phyloP scores from a whole-genome alignment of 345 rosid species.

The Turritis glabra region DNA sequence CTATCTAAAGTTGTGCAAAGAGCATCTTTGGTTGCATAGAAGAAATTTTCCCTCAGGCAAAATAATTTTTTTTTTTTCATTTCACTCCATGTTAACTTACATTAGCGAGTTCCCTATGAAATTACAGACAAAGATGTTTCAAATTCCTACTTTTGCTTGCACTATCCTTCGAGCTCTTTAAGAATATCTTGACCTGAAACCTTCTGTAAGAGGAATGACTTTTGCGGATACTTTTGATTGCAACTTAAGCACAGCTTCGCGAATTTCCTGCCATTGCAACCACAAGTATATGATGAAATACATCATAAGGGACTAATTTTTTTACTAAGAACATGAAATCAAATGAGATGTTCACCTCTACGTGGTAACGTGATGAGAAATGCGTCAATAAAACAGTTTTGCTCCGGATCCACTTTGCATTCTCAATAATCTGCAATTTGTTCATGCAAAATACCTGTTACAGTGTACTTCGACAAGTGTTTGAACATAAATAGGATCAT shows the following conservation, averaged over 20 bases:
- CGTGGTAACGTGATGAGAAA: conserved; percentile 82
- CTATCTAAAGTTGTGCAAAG: conserved; percentile 36
- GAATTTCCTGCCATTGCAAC: conserved; percentile 67
- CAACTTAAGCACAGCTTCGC: conserved; percentile 67
- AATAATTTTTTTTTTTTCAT: too few species aligned
- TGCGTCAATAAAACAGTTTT: conserved; percentile 77
- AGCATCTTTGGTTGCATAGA: too few species aligned
- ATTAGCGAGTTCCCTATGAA: background rate
- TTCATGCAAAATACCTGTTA: background rate
- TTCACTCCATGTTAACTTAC: conserved; percentile 9
- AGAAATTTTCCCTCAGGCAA: too few species aligned
- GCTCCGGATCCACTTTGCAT: conserved; percentile 89
- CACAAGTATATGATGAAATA: background rate
- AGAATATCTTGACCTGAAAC: conserved; percentile 75
- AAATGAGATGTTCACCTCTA: conserved; percentile 62
- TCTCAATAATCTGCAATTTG: conserved; percentile 67
- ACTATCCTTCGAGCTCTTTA: background rate
- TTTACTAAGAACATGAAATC: background rate
- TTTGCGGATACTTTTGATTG: conserved; percentile 81
- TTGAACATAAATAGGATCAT: conserved; percentile 23
- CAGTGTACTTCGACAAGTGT: background rate
- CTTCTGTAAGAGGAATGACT: conserved; percentile 85
- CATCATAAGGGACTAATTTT: background rate
- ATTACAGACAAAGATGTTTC: conserved; percentile 21
- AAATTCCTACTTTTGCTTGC: conserved; percentile 9